Evolutionary conservation across 2,329 filamentous ascomycete species (phyloP).

Genomic region (Tetracladium maxilliforme): DNA sequence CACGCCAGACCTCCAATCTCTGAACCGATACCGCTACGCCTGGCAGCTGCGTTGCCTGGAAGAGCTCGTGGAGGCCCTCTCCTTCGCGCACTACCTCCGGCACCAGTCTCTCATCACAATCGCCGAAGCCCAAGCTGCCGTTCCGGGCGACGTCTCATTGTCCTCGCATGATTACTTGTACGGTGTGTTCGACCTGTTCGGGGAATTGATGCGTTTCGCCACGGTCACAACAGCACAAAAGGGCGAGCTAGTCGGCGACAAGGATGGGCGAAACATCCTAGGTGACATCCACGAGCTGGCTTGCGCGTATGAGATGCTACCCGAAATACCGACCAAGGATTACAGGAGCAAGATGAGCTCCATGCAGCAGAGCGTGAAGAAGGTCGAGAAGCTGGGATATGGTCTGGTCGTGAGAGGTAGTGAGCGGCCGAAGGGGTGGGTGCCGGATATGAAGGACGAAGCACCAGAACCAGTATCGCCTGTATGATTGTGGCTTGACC

Average conservation of each 20-base stretch:
- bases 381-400: constrained; percentile 86
- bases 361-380: constrained; percentile 79
- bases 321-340: too few relatives aligned
- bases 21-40: constrained; percentile 74
- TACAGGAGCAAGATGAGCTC: constrained; percentile 71
- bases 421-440: constrained; percentile 83
- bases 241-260: constrained; percentile 22
- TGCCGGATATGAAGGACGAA: constrained; percentile 58
- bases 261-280: constrained; percentile 46
- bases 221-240: constrained; percentile 73
- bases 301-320: constrained; percentile 34
- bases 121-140: constrained; percentile 34
- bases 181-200: constrained; percentile 84
- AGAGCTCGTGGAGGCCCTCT: constrained; percentile 73
- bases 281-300: constrained; percentile 62
- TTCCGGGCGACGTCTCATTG: constrained; percentile 38
- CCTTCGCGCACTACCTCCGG: constrained; percentile 66
- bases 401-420: constrained; percentile 75
- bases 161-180: constrained; percentile 78
- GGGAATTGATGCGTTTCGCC: constrained; percentile 93
- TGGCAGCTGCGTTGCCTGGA: constrained; percentile 67
- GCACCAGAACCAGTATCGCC: too few relatives aligned
- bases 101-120: constrained; percentile 61
- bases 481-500: too few relatives aligned
- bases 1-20: constrained; percentile 56